Evolutionary conservation across 202 grass and related monocot genomes (phyloP), one percentile per base, ranked within the genome.

Genomic region (Elaeis oleifera): DNA sequence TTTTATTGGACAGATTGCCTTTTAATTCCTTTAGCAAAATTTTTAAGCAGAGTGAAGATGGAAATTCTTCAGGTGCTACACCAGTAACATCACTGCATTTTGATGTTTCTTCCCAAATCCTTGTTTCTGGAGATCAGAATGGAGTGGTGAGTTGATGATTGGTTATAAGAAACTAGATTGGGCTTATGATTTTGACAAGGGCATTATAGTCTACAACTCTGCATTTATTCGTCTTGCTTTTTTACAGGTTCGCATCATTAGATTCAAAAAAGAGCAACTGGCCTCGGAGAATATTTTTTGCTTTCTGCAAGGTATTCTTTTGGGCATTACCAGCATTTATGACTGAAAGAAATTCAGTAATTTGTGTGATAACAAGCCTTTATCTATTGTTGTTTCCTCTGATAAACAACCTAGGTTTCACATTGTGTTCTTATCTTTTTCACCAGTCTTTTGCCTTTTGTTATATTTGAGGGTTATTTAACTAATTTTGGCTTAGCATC

Each of bases 1-100:
- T 3, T 44, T 14, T 44, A 44, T 44, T 44, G 9, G 11, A 44
- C 36, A 44, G 13, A 44, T 44, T 74, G 55, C 52, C 18, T 73
- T 74, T 80, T 16, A 18, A 66, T 72, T 24, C 18, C 24, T 69
- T 51, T 55, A 70, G 16, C 49, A 50, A 28, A 63, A 70, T 57
- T 74, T 74, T 74, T 76, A 64, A 5, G 49, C 77, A 92, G 94
- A 79, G 74, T 70, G 80, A 80, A 80, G 84, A 91, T 20, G 80
- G 44, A 68, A 50, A 4, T 72, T 51, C 68, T 73, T 68, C 78
- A 75, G 63, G 66, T 70, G 19, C 56, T 59, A 64, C 68, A 22
- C 59, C 61, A 59, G 76, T 99, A 74, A 99, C 85, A 75, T 86
- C 85, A 76, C 68, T 99, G 74, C 80, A 92, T 51, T 92, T 92